Conservation (phyloP, 2,329 filamentous ascomycete genomes). For the Rhynchosporium agropyri region DNA sequence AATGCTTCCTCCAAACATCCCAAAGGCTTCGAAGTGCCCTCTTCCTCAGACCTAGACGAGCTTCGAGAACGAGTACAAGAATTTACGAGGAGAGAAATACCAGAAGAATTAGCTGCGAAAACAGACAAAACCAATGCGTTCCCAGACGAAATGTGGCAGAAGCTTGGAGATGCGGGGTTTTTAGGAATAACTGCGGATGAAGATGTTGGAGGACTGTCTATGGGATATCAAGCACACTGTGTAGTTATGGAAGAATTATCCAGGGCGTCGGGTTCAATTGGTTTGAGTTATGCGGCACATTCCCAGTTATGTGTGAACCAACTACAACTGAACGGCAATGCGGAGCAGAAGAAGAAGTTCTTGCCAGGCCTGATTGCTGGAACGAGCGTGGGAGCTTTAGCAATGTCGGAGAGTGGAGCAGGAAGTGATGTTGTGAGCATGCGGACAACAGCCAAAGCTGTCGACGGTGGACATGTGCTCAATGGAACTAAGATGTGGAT, state of each 20-base stretch:
- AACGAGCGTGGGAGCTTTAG: slow-evolving; percentile 80
- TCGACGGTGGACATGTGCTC: slow-evolving; percentile 82
- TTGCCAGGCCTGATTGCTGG: slow-evolving; percentile 82
- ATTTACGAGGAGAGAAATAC: slow-evolving; percentile 85
- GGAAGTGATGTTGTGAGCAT: slow-evolving; percentile 95
- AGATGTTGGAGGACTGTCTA: slow-evolving; percentile 82
- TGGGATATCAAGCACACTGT: slow-evolving; percentile 97
- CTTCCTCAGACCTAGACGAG: slow-evolving; percentile 53
- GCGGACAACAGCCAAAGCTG: slow-evolving; percentile 80
- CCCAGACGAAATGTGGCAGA: slow-evolving; percentile 88
- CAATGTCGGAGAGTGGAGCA: slow-evolving; percentile 91
- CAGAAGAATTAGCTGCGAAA: slow-evolving; percentile 76
- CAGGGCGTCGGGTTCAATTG: slow-evolving; percentile 80
- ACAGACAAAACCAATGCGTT: slow-evolving; percentile 91
- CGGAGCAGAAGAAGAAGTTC: slow-evolving; percentile 77
- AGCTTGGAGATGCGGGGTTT: slow-evolving; percentile 88
- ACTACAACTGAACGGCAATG: slow-evolving; percentile 82
- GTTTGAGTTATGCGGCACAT: slow-evolving; percentile 91
- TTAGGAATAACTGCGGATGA: slow-evolving; percentile 93
- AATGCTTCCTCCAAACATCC: slow-evolving; percentile 71
- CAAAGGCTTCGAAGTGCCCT: slow-evolving; percentile 59
- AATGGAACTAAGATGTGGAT: slow-evolving; percentile 94
- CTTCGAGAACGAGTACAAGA: slow-evolving; percentile 62
- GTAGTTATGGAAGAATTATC: slow-evolving; percentile 95
- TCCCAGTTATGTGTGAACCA: slow-evolving; percentile 97